Base-by-base conservation (phyloP, 2,329 filamentous ascomycete species). In the Exophiala viscosa region DNA sequence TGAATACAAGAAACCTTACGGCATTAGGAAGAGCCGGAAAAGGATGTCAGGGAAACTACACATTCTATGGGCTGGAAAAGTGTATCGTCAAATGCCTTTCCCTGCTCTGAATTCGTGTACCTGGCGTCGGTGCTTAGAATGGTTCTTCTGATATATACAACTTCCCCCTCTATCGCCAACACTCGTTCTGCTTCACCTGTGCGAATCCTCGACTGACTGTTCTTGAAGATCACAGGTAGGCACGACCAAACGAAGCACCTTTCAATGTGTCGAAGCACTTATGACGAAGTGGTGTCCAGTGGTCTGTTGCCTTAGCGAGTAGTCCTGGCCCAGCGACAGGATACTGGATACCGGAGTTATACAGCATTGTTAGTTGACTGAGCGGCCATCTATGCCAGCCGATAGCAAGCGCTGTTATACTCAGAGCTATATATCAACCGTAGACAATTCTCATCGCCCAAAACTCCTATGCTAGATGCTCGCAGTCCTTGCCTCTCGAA, bases 11-110 rank as follows among this genome's bases (percentile, higher is more conserved):
- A 59, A 64, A 62, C 62, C 56, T 55, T 50, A 58, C 48, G 58
- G 58, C 60, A 61, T 62, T 64, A 64, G 62, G 62, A 64, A 64
- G 62, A 64, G 62, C 62, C 62, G 61, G 59, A 63, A 63, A 60
- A 64, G 62, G 62, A 61, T 60, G 54, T 43, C 32, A 41, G 34
- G 34, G 34, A 33, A 47, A 14, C 15, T 28, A 23, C 23, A 36
- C 33, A 14, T 36, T n/a, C 40, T 44, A 35, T 14, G n/a, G 39
- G 23, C 23, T 20, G 42, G 20, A 28, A 28, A 28, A 10, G 32
- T 13, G 55, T 48, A 64, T 64, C 62, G 62, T 60, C 61, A 64
- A 53, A 64, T 64, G 60, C 40, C 35, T 53, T 15, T 40, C 20
- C 46, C 8, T 13, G 17, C 31, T 8, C 34, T 13, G 42, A 41